These are phyloP conservation scores for Ascobolus immersus DNA, from an alignment of 495 filamentous ascomycete species.

Conservation along the genomic window DNA sequence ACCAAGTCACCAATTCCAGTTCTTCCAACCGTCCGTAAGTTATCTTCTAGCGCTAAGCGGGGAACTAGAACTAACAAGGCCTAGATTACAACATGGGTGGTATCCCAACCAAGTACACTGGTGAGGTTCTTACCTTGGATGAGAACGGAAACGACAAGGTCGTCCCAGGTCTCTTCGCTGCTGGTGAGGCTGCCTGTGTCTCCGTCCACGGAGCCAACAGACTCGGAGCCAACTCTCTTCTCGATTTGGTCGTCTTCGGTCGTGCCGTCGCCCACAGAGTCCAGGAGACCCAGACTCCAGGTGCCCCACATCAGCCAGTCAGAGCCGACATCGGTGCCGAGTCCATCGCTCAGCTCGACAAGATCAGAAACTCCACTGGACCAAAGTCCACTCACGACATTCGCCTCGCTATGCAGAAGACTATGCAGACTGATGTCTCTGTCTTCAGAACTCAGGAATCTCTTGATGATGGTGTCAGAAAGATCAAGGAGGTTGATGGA, in stretches of 20 bases:
- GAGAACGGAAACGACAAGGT: conserved; percentile 65
- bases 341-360: conserved; percentile 65
- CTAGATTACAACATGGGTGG: conserved; percentile 99
- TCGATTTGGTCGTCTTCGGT: conserved; percentile 90
- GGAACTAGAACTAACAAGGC: too few species aligned
- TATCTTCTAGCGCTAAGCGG: too few species aligned
- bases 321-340: conserved; percentile 63
- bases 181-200: conserved; percentile 89
- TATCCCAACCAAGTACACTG: conserved; percentile 90
- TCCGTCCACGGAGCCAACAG: conserved; percentile 96
- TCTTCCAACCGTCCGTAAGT: too few species aligned
- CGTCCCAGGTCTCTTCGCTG: conserved; percentile 84
- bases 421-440: conserved; percentile 88
- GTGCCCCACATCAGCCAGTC: conserved; percentile 46
- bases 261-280: conserved; percentile 90
- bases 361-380: conserved; percentile 55
- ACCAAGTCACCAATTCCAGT: conserved; percentile 92
- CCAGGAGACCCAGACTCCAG: conserved; percentile 65
- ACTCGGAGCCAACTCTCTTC: conserved; percentile 88
- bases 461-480: conserved; percentile 60
- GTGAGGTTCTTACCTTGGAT: conserved; percentile 75
- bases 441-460: conserved; percentile 91
- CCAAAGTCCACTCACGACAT: conserved; percentile 69
- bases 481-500: conserved; percentile 56
- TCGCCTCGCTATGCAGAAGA: conserved; percentile 83